phyloP scores from a whole-genome alignment of 179 eudicot species.

The Beta lomatogona region DNA sequence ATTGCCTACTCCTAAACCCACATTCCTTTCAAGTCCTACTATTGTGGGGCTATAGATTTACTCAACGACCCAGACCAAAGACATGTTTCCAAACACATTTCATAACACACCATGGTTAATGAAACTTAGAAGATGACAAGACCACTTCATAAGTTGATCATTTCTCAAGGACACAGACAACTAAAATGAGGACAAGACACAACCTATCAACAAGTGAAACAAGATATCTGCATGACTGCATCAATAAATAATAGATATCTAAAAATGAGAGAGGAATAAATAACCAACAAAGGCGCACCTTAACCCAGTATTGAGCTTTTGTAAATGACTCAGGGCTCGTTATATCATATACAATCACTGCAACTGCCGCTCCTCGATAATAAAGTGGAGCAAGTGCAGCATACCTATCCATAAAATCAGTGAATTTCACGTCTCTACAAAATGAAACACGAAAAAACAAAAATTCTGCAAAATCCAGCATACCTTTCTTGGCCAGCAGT shows the following conservation, averaged over 20 bases:
- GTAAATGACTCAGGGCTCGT: conserved; percentile 82
- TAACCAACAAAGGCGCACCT: conserved; percentile 42
- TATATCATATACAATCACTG: conserved; percentile 89
- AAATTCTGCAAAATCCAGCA: neutral
- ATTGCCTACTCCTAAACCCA: neutral
- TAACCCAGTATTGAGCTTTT: conserved; percentile 97
- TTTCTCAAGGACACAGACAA: neutral
- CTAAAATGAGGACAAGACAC: neutral
- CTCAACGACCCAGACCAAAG: neutral
- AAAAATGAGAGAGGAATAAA: neutral
- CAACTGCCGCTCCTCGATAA: conserved; percentile 95
- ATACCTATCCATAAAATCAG: conserved; percentile 51
- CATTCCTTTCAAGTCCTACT: neutral
- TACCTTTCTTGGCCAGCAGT: conserved; percentile 99
- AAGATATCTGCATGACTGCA: neutral
- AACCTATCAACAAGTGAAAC: neutral
- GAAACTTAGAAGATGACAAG: neutral
- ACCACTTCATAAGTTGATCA: neutral
- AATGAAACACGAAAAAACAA: neutral
- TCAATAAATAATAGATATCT: too few species aligned
- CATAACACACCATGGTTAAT: neutral
- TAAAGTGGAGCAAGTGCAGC: conserved; percentile 96
- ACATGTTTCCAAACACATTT: neutral
- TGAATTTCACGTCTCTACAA: neutral
- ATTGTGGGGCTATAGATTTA: neutral